Base-by-base conservation (phyloP, 495 filamentous ascomycete species). In the Bacidia rubella region DNA sequence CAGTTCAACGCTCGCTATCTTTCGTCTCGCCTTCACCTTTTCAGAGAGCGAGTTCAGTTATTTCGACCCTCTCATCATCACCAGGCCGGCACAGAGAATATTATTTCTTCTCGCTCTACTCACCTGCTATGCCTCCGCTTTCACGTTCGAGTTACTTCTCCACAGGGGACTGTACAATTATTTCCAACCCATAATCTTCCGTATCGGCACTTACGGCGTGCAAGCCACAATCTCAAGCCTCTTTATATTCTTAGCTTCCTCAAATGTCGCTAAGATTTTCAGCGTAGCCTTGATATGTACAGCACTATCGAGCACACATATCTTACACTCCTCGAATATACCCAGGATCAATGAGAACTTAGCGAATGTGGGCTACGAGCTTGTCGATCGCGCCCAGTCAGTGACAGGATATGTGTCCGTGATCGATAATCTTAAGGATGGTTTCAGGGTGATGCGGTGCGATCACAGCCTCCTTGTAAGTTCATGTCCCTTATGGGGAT, bases 361-460 rank as follows among this genome's bases (percentile, higher is more conserved):
- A 9, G 41, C 41, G 19, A 17, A n/a, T 12, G 66, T 71, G 42
- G 70, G 69, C 2, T 77, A 65, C 49, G 70, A 75, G 2, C 66
- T 97, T 4, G 61, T 96, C 39, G 89, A 83, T 27, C 81, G 92
- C 15, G 69, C 77, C 59, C 90, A 96, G 61, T 93, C 86, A 0
- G 63, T 80, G 12, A 96, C 92, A 9, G 92, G 92, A 1, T 98
- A 98, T 62, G 70, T 98, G 40, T 95, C 92, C 0, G 85, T 98
- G 4, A 61, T 96, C 32, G 85, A 96, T 41, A 86, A 79, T 58
- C 52, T 74, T 9, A 66, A 81, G 9, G 73, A 80, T 19, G 76
- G 79, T 3, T 96, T 85, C 68, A 75, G 88, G 1, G 79, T 90
- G 11, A 76, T 98, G 79, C 77, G 92, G 47, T 96, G 89, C 60